Evolutionary conservation across 129 eudicot species (phyloP).

Genomic region (Artemisia annua): DNA sequence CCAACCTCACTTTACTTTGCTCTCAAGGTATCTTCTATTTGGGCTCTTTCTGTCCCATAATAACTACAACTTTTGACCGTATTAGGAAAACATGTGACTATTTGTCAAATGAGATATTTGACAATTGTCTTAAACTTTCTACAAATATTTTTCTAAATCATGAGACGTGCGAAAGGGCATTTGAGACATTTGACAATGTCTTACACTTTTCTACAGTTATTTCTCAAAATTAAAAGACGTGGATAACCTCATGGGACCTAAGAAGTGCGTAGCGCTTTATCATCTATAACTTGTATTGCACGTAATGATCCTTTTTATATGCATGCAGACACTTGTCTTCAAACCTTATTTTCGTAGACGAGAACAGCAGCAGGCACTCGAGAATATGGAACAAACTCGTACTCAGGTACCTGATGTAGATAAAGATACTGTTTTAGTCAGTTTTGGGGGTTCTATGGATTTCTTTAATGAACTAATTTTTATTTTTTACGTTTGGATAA

Average conservation of each 20-base stretch:
- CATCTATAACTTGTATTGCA: constrained; percentile 7
- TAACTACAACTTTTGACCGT: constrained; percentile 5
- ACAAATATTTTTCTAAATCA: neutral
- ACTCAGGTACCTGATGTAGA: constrained; percentile 57
- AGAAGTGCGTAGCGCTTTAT: constrained; percentile 3
- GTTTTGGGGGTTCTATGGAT: neutral
- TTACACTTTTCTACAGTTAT: neutral
- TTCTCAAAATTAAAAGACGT: neutral
- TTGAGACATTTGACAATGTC: neutral
- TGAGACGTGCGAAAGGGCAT: neutral
- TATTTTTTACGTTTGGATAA: neutral
- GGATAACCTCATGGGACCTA: neutral
- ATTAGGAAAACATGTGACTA: neutral
- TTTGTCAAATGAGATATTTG: too few relatives aligned
- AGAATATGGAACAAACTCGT: constrained; percentile 66
- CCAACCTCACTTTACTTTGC: constrained; percentile 75
- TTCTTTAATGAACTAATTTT: too few relatives aligned
- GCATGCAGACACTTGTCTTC: constrained; percentile 63
- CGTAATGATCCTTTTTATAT: constrained; percentile 7
- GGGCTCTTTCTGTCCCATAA: neutral
- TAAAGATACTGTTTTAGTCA: neutral
- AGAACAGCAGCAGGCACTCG: constrained; percentile 74
- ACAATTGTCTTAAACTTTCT: too few relatives aligned
- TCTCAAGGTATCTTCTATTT: constrained; percentile 59
- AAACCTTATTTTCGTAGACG: constrained; percentile 77